Percentiles rank a stretch among this genome's conserved stretches.
Evolutionary conservation across 345 rosid species (phyloP).

Genomic region (Alliaria petiolata): DNA sequence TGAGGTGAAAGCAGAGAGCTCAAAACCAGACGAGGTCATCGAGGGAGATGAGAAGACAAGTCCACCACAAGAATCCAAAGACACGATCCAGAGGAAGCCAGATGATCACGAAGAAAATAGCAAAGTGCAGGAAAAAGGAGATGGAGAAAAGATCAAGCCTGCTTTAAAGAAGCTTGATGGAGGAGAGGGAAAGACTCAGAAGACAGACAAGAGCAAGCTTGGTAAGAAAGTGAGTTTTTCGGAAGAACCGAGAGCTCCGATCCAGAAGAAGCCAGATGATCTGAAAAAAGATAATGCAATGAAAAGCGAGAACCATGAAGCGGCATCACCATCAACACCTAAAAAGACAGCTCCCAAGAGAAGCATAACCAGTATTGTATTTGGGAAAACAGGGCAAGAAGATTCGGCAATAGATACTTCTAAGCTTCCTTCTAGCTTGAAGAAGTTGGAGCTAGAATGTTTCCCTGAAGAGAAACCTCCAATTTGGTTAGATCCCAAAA

Average conservation of each 20-base stretch:
- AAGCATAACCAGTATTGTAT: neutral
- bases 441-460: constrained; percentile 38
- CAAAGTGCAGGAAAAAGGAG: constrained; percentile 12
- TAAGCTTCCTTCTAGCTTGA: constrained; percentile 24
- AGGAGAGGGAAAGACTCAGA: constrained; percentile 7
- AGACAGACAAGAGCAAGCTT: constrained; percentile 1
- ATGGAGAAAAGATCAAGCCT: neutral
- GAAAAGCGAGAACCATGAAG: neutral
- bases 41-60: constrained; percentile 1
- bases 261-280: constrained; percentile 3
- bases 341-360: neutral
- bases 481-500: constrained; percentile 28
- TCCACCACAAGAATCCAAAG: constrained; percentile 7
- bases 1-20: neutral
- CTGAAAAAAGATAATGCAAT: neutral
- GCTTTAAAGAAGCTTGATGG: constrained; percentile 6
- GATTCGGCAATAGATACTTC: neutral
- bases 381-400: neutral
- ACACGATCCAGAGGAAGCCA: constrained; percentile 1
- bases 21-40: neutral
- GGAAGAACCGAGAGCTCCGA: neutral
- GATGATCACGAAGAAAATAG: constrained; percentile 1
- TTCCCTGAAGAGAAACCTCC: constrained; percentile 28
- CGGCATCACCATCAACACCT: neutral
- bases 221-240: constrained; percentile 11